phyloP scores from a whole-genome alignment of 495 filamentous ascomycete species.

The Talaromyces adpressus region DNA sequence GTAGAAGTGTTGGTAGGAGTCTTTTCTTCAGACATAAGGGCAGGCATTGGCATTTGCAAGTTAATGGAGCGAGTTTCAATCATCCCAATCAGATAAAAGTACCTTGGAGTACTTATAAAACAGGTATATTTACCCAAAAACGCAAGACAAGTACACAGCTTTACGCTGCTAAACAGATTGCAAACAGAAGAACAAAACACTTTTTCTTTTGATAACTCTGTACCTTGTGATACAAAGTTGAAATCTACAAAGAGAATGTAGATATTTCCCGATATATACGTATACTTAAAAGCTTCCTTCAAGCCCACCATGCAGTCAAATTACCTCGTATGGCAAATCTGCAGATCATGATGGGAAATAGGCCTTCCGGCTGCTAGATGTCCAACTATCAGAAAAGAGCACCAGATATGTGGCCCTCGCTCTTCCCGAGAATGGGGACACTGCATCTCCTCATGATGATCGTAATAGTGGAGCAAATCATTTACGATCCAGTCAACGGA shows the following conservation, averaged over 20 bases:
- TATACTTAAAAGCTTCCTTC: neutral
- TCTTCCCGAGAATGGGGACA: neutral
- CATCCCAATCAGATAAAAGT: neutral
- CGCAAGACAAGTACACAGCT: neutral
- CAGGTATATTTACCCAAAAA: neutral
- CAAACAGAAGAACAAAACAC: neutral
- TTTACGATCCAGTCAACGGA: neutral
- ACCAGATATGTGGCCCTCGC: neutral
- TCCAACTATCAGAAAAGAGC: constrained; percentile 1
- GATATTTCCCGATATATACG: neutral
- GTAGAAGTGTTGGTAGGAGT: neutral
- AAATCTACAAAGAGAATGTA: neutral
- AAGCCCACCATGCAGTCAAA: neutral
- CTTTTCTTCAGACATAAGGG: constrained; percentile 6
- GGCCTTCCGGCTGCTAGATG: neutral
- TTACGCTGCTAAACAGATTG: neutral
- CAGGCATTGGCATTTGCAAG: neutral
- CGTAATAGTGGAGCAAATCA: neutral
- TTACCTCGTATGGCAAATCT: neutral
- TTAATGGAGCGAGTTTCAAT: neutral
- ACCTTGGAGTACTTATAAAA: neutral
- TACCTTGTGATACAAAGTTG: neutral
- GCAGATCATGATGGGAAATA: neutral
- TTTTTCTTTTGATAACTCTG: neutral
- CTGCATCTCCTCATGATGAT: neutral